A percentile compares a stretch with the other conserved stretches of the same genome.
phyloP scores from a whole-genome alignment of 441 rosid species.

The Jatropha multifida region DNA sequence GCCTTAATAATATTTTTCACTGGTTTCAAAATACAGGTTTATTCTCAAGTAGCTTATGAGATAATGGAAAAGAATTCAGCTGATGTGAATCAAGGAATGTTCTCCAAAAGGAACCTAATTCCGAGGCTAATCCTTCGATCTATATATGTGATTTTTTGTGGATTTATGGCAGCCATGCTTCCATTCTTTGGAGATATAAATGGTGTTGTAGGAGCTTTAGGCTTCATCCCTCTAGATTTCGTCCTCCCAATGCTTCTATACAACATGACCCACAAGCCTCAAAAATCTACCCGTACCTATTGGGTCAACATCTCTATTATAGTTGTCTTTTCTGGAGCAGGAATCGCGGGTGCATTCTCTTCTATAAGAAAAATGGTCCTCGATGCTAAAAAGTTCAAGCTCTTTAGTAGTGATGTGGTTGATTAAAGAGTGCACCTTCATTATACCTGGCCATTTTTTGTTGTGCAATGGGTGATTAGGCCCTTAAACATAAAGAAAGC shows the following conservation, averaged over 20 bases:
- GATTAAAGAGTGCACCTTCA: slow-evolving; percentile 39
- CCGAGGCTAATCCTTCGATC: slow-evolving; percentile 78
- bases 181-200: slow-evolving; percentile 93
- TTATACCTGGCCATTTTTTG: neutral
- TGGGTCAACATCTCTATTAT: slow-evolving; percentile 72
- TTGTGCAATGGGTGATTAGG: neutral
- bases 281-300: slow-evolving; percentile 51
- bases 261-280: slow-evolving; percentile 77
- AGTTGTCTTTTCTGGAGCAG: slow-evolving; percentile 59
- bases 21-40: slow-evolving; percentile 50
- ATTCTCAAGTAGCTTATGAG: slow-evolving; percentile 95
- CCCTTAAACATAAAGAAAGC: neutral
- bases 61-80: slow-evolving; percentile 84
- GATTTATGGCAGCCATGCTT: slow-evolving; percentile 90
- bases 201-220: slow-evolving; percentile 82
- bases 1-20: neutral
- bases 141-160: slow-evolving; percentile 70
- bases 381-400: slow-evolving; percentile 82
- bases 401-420: slow-evolving; percentile 78
- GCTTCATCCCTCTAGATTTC: slow-evolving; percentile 91
- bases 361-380: slow-evolving; percentile 73
- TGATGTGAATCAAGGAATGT: slow-evolving; percentile 75
- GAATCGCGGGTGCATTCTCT: slow-evolving; percentile 79
- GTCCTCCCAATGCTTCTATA: slow-evolving; percentile 92
- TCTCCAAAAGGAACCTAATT: slow-evolving; percentile 69